A percentile compares a stretch with the other conserved stretches of the same genome.
Evolutionary conservation across 495 filamentous ascomycete species (phyloP).

Genomic region (Penicillium canescens): DNA sequence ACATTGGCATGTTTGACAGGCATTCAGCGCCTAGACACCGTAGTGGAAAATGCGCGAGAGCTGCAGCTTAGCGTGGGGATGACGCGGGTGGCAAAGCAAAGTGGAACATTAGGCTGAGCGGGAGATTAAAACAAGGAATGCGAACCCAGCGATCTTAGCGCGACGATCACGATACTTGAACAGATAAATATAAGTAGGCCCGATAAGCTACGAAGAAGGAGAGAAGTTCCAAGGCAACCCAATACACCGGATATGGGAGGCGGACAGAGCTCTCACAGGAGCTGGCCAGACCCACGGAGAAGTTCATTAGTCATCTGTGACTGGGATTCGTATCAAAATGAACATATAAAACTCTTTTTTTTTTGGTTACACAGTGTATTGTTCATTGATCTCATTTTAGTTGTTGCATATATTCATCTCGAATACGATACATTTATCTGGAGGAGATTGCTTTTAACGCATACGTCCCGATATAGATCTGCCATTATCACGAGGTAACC

Average conservation of each 20-base stretch:
- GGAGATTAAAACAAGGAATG: background rate
- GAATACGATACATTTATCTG: no score
- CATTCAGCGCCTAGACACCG: slow-evolving; percentile 12
- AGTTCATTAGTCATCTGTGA: no score
- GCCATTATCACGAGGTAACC: no score
- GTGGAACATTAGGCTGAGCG: slow-evolving; percentile 18
- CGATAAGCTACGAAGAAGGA: background rate
- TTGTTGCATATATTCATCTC: no score
- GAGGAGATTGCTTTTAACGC: no score
- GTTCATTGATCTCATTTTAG: no score
- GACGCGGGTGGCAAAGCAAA: slow-evolving; percentile 28
- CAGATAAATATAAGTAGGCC: background rate
- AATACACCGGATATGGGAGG: background rate
- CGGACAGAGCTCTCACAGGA: no score
- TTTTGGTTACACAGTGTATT: no score
- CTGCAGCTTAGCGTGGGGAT: slow-evolving; percentile 17
- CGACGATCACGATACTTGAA: background rate
- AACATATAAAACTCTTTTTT: no score
- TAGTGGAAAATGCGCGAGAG: background rate
- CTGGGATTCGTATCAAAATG: no score
- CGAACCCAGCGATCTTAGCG: background rate
- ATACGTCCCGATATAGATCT: no score
- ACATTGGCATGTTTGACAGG: slow-evolving; percentile 11
- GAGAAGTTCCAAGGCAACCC: background rate
- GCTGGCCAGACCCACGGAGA: no score